Base-by-base conservation (phyloP, 208 protist genomes). In the Acanthamoeba lenticulata region DNA sequence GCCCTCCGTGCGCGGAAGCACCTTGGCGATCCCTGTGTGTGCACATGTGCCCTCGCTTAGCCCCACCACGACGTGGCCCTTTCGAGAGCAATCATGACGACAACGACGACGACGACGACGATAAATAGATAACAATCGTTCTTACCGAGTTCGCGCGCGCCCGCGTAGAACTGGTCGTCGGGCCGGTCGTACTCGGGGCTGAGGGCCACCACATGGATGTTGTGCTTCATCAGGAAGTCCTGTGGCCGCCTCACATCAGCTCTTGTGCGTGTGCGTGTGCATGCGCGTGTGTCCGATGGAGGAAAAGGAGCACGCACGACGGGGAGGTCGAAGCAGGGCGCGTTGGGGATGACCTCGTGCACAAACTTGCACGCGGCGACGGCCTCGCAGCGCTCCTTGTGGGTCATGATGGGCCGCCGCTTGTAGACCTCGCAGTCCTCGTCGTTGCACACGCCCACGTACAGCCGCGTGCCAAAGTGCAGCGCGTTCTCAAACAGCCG, bases 361-460 rank as follows among this genome's bases (percentile, higher is more conserved):
- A 98, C 98, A 94, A 98, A 98, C 94, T 98, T 98, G 95, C 97
- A 99, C 94, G 98, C 95, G 32, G 95, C 91, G 89, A 99, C 98
- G 96, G 98, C 98, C 57, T 97, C 96, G 69, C 97, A 96, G 1
- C 98, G 97, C 96, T 99, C 98, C 52, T 97, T 95, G 9, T 95
- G 97, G 13, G 97, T 98, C 98, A 99, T 98, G 95, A 99, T 98
- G 4, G 98, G 98, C 13, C 96, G 96, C 1, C 98, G 97, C 95
- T 99, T 99, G 97, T 99, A 99, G 34, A 42, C 47, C 29, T 94
- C 96, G 57, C 97, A 98, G 85, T 98, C 97, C 85, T 98, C 97
- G 65, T 99, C 98, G 34, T 97, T 97, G 94, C 98, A 98, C 32
- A 99, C 98, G 40, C 98, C 98, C 49, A 98, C 98, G 52, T 98